These are phyloP conservation scores for Phaeosphaeria sp. DNA, from an alignment of 2,329 filamentous ascomycete genomes.

Conservation along the genomic window DNA sequence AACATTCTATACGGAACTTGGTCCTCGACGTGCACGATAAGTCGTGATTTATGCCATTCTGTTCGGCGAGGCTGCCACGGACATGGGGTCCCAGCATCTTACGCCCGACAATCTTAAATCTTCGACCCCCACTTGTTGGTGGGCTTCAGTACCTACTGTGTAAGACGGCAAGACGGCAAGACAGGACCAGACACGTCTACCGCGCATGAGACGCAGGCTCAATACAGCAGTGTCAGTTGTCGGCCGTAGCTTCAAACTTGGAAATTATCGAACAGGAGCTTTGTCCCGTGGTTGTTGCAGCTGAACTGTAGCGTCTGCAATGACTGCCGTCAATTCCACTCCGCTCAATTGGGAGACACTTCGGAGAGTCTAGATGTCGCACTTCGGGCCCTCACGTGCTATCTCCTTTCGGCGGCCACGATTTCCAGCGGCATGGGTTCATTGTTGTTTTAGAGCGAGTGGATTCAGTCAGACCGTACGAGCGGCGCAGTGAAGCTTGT, in stretches of 20 bases:
- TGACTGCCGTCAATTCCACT: background rate
- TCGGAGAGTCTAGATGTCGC: background rate
- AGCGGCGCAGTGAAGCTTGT: conserved; percentile 2
- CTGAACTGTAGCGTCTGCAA: background rate
- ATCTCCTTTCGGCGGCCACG: background rate
- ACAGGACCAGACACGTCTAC: background rate
- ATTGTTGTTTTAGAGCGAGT: background rate
- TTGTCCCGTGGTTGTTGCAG: background rate
- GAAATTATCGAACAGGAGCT: background rate
- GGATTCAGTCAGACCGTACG: background rate
- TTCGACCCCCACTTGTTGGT: background rate
- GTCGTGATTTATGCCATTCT: background rate
- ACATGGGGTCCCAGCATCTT: background rate
- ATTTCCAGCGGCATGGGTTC: background rate
- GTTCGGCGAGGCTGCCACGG: background rate
- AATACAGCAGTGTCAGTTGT: background rate
- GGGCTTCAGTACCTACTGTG: no score
- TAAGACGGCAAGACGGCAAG: no score
- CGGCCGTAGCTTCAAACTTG: background rate
- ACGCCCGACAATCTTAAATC: background rate
- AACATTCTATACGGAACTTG: background rate
- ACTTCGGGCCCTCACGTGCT: background rate
- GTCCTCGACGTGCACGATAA: background rate
- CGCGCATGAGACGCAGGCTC: background rate
- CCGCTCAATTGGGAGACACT: background rate